Evolutionary conservation across 305 asterid genomes (phyloP), one percentile per base, ranked within the genome.

Genomic region (Plantago coronopus): DNA sequence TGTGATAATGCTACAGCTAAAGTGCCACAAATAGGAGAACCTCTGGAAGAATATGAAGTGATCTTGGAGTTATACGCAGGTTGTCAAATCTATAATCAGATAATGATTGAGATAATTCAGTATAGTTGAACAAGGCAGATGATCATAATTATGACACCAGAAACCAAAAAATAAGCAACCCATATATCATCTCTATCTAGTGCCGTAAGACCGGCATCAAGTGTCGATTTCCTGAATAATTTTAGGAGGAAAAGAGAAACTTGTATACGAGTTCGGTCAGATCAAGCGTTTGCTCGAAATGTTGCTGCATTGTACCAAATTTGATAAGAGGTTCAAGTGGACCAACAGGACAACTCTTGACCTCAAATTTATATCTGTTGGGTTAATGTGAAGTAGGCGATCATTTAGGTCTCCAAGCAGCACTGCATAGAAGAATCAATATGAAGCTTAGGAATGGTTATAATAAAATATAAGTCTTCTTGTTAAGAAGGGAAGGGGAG

Each of bases 311-410:
- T 49, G 99, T 90, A 42, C 90, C 89, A 76, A 79, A 94, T 66
- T 97, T 97, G 70, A 94, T 79, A 62, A 94, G 99, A 76, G 99
- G 99, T 76, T 94, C 99, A 69, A 94, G 99, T 65, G 87, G 84
- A 68, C 99, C 99, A 62, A 87, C 94, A 57, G 90, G 97, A 69
- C 95, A 89, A 72, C 76, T 74, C 78, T 90, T 94, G 53, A 94
- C 81, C 83, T 94, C 99, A 76, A 81, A 80, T 62, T 85, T 65
- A 94, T 84, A 49, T 90, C 95, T 25, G 95, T 87, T 50, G 95
- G 74, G 79, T 86, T 85, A 59, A 78, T 93, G 45, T 89, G 85
- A 74, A 94, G 77, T 68, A 94, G 79, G 23, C 97, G 96, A 64
- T 94, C 99, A 77, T 94, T 94, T 78, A 94, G 69, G 73, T 95